Evolutionary conservation across 1,284 basidiomycete genomes (phyloP).

Genomic region (Ceratobasidium sp.): DNA sequence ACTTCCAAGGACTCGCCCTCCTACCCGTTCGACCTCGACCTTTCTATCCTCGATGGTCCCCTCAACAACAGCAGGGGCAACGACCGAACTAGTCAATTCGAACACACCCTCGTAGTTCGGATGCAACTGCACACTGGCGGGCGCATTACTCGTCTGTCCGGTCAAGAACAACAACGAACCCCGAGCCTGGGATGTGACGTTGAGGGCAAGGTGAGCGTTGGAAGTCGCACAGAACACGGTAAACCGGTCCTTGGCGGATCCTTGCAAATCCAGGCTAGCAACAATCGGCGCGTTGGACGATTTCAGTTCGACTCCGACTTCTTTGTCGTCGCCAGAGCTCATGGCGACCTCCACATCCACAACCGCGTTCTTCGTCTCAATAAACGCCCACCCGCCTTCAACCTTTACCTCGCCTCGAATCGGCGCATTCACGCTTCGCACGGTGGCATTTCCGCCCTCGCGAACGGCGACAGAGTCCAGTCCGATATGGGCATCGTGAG

Average conservation of each 20-base stretch:
- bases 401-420: slow-evolving; percentile 3
- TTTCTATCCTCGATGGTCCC: background rate
- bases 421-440: slow-evolving; percentile 20
- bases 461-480: background rate
- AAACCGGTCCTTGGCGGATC: background rate
- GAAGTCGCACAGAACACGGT: background rate
- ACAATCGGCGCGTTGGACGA: slow-evolving; percentile 32
- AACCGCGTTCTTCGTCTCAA: slow-evolving; percentile 19
- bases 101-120: slow-evolving; percentile 12
- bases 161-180: slow-evolving; percentile 17
- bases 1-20: slow-evolving; percentile 5
- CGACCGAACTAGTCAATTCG: slow-evolving; percentile 18
- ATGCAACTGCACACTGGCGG: slow-evolving; percentile 28
- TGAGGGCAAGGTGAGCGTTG: slow-evolving; percentile 16
- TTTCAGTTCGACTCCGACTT: background rate
- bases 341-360: background rate
- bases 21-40: background rate
- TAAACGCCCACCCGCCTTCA: background rate
- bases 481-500: background rate
- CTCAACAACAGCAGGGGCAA: slow-evolving; percentile 24
- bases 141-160: slow-evolving; percentile 16
- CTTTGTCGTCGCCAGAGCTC: background rate
- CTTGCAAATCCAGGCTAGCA: background rate
- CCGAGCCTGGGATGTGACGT: slow-evolving; percentile 3
- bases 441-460: slow-evolving; percentile 12